A percentile compares a stretch with the other conserved stretches of the same genome.
phyloP scores from a whole-genome alignment of 176 grass and related monocot species.

The sorghum (Sorghum bicolor) region DNA sequence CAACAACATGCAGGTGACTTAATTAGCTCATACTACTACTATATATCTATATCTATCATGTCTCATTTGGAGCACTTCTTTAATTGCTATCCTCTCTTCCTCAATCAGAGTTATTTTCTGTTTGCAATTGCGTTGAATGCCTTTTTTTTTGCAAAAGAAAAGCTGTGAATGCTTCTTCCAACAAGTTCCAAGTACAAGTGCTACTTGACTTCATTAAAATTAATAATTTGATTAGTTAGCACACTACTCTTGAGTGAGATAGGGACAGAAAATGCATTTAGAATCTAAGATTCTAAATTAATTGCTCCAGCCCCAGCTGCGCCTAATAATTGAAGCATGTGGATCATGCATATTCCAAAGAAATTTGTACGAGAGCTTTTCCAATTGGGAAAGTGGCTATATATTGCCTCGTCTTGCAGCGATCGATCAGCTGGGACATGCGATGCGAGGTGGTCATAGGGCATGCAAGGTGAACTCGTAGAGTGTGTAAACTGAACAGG shows the following conservation, averaged over 20 bases:
- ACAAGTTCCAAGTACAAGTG: background rate
- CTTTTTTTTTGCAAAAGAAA: background rate
- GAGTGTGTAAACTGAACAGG: background rate
- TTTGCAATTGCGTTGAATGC: background rate
- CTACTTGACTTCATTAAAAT: constrained; percentile 16
- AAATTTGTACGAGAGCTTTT: background rate
- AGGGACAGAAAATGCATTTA: background rate
- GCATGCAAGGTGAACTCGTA: no score
- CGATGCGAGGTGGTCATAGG: background rate
- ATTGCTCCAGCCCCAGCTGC: background rate
- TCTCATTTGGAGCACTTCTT: background rate
- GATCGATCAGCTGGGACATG: background rate
- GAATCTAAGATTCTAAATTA: background rate
- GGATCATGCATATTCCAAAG: constrained; percentile 18
- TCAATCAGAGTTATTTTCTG: background rate
- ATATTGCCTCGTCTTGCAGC: background rate
- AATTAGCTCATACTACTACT: background rate
- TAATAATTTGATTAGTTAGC: background rate
- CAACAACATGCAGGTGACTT: constrained; percentile 91
- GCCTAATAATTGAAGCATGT: constrained; percentile 8
- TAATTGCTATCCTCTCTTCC: background rate
- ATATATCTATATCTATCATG: background rate
- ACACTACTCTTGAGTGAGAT: background rate
- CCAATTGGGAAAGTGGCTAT: constrained; percentile 3
- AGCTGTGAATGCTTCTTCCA: background rate